Percentiles rank a stretch among this genome's conserved stretches.
phyloP scores from a whole-genome alignment of 1,284 basidiomycete species.

The Cryptococcus sp. region DNA sequence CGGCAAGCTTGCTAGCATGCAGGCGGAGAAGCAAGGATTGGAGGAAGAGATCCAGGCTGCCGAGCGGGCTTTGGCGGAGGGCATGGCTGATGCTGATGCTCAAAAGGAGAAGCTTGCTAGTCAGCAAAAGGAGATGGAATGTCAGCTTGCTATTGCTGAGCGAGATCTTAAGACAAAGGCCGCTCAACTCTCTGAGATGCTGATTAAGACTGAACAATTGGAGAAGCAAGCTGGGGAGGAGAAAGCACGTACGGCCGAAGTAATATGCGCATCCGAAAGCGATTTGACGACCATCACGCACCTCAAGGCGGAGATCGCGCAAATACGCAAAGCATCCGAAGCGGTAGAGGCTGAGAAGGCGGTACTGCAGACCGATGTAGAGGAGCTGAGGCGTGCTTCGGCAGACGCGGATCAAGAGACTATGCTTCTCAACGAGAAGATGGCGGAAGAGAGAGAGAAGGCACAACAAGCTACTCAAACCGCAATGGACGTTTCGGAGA shows the following conservation, averaged over 20 bases:
- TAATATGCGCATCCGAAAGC: too few species aligned
- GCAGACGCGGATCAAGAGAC: neutral
- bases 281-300: too few species aligned
- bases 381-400: neutral
- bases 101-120: slow-evolving; percentile 2
- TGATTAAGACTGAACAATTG: neutral
- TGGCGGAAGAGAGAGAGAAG: neutral
- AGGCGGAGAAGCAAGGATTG: slow-evolving; percentile 14
- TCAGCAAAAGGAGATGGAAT: neutral
- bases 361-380: too few species aligned
- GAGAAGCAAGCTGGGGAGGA: slow-evolving; percentile 1
- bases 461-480: neutral
- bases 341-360: too few species aligned
- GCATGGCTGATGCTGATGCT: slow-evolving; percentile 9
- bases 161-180: neutral
- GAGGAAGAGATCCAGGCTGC: slow-evolving; percentile 14
- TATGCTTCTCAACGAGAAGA: neutral
- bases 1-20: neutral
- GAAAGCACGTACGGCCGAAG: too few species aligned
- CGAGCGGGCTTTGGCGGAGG: slow-evolving; percentile 14
- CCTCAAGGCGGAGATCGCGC: too few species aligned
- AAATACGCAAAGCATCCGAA: too few species aligned
- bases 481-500: slow-evolving; percentile 10
- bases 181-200: neutral
- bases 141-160: neutral